These are phyloP conservation scores for Colletotrichum eleusines DNA, from an alignment of 2,329 filamentous ascomycete species.

Conservation along the genomic window DNA sequence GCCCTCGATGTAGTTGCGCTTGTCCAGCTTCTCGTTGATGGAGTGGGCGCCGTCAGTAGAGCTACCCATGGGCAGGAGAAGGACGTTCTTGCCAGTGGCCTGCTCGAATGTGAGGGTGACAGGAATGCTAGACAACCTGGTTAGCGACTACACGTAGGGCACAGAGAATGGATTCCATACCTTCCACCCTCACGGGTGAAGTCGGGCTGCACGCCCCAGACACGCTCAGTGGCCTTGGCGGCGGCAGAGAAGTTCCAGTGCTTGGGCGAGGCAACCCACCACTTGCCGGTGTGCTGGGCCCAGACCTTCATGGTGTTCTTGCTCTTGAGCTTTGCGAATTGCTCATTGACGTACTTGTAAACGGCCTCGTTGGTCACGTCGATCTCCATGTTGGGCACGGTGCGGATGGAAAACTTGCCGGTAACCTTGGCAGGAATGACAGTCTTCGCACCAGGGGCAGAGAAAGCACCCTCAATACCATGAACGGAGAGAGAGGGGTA, in stretches of 20 bases:
- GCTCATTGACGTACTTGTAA: constrained; percentile 83
- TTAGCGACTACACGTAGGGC: not conserved
- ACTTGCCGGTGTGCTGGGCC: constrained; percentile 92
- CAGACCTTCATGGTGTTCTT: constrained; percentile 91
- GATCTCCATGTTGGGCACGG: constrained; percentile 97
- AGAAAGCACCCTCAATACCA: constrained; percentile 95
- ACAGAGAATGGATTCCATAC: constrained; percentile 58
- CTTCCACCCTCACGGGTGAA: constrained; percentile 95
- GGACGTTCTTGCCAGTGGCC: constrained; percentile 96
- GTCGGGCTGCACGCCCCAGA: constrained; percentile 94
- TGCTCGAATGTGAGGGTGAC: constrained; percentile 98
- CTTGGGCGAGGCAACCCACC: constrained; percentile 98
- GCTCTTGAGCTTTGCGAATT: constrained; percentile 87
- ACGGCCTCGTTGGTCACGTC: constrained; percentile 89
- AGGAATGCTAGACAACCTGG: constrained; percentile 76
- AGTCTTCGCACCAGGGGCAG: constrained; percentile 93
- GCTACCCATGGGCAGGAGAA: constrained; percentile 96
- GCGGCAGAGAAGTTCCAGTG: constrained; percentile 99
- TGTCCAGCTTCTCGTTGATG: constrained; percentile 98
- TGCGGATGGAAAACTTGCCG: constrained; percentile 98
- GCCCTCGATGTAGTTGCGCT: constrained; percentile 97
- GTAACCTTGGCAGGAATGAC: constrained; percentile 98
- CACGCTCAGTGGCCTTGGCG: constrained; percentile 93
- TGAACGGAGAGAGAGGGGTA: constrained; percentile 95
- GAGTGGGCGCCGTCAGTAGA: constrained; percentile 97